phyloP scores from a whole-genome alignment of 768 basidiomycete species.

The Leccinellum albellum region DNA sequence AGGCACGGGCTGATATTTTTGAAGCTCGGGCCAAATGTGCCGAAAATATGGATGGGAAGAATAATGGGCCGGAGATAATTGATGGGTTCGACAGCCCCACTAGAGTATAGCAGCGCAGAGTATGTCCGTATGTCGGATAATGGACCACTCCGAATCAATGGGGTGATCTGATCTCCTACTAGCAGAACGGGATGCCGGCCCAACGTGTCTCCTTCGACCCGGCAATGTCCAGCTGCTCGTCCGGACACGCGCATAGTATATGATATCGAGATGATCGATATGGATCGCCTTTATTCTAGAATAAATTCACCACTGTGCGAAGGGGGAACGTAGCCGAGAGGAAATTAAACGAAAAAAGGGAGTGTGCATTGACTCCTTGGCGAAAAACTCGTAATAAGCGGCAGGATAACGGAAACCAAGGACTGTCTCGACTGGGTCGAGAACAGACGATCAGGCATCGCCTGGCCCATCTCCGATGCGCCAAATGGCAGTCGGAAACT shows the following conservation, averaged over 20 bases:
- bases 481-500: neutral
- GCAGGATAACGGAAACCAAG: neutral
- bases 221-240: neutral
- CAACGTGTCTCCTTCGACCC: slow-evolving; percentile 3
- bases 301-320: slow-evolving; percentile 1
- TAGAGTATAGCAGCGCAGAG: neutral
- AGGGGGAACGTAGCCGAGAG: slow-evolving; percentile 3
- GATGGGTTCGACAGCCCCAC: neutral
- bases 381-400: slow-evolving; percentile 7
- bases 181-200: neutral
- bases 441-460: neutral
- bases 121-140: neutral
- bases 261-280: slow-evolving; percentile 15
- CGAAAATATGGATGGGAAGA: neutral
- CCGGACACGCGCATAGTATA: neutral
- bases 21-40: neutral
- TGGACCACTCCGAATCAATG: neutral
- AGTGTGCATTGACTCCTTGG: neutral
- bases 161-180: slow-evolving; percentile 2
- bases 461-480: neutral
- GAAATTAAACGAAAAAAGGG: slow-evolving; percentile 3
- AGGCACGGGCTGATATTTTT: slow-evolving; percentile 7
- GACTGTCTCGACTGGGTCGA: neutral
- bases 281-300: slow-evolving; percentile 4
- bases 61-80: slow-evolving; percentile 1